A percentile compares a stretch with the other conserved stretches of the same genome.
phyloP scores from a whole-genome alignment of 2,329 filamentous ascomycete genomes.

The Fusarium sp. region DNA sequence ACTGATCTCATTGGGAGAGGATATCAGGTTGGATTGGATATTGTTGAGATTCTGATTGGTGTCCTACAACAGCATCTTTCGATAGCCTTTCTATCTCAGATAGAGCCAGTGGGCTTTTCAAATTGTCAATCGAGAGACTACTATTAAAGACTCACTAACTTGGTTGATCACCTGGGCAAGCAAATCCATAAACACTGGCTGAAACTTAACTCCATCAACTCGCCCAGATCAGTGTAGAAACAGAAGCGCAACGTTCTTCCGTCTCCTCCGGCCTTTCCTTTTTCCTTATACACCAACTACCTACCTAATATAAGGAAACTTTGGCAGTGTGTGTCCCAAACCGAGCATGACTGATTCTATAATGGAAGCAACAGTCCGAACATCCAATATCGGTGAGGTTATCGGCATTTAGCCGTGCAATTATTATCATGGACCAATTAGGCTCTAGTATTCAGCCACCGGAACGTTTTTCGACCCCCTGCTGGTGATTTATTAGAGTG shows the following conservation, averaged over 20 bases:
- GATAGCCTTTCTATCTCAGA: neutral
- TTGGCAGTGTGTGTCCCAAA: neutral
- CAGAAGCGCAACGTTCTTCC: neutral
- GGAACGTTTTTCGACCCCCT: slow-evolving; percentile 1
- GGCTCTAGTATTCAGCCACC: slow-evolving; percentile 7
- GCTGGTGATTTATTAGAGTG: neutral
- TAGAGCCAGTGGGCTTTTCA: neutral
- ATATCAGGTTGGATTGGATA: neutral
- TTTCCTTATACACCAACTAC: neutral
- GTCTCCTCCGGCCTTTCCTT: neutral
- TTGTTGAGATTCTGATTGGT: neutral
- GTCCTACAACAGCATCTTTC: neutral
- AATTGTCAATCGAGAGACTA: neutral
- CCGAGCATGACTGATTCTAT: neutral
- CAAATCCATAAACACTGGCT: neutral
- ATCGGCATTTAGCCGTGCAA: neutral
- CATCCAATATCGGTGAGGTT: neutral
- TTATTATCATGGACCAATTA: slow-evolving; percentile 50
- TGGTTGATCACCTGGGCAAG: neutral
- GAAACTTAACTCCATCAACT: neutral
- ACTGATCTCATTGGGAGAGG: neutral
- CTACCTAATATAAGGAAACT: neutral
- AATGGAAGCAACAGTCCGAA: neutral
- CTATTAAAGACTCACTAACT: neutral
- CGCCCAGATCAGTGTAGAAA: neutral